Evolutionary conservation across 2,329 filamentous ascomycete genomes (phyloP).

Genomic region (Pezizomycotina sp.): DNA sequence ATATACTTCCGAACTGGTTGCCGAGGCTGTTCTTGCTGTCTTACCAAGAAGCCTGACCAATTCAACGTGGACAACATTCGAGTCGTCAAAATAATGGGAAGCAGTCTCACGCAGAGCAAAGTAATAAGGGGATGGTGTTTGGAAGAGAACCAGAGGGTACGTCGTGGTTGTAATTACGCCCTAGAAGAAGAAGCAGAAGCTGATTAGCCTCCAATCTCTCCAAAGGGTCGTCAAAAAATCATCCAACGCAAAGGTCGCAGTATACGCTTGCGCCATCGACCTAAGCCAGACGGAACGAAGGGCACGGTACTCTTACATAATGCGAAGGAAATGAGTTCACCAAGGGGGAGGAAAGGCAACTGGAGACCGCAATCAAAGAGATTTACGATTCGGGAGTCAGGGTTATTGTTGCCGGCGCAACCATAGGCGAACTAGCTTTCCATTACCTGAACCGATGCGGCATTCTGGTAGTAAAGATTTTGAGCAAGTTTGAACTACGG

Average conservation of each 20-base stretch:
- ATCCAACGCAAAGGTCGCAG: constrained; percentile 81
- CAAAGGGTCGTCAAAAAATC: constrained; percentile 62
- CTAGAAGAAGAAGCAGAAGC: no score
- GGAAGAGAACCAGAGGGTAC: constrained; percentile 77
- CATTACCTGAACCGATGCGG: constrained; percentile 97
- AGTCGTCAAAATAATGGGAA: constrained; percentile 99
- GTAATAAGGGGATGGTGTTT: constrained; percentile 99
- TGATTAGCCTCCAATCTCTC: background rate
- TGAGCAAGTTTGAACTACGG: constrained; percentile 95
- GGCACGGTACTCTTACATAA: constrained; percentile 93
- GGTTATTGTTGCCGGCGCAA: constrained; percentile 79
- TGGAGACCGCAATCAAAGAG: constrained; percentile 86
- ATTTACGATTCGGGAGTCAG: constrained; percentile 84
- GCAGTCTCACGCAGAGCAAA: constrained; percentile 78
- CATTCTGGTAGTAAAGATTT: constrained; percentile 88
- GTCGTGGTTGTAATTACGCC: constrained; percentile 17
- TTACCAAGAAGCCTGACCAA: constrained; percentile 81
- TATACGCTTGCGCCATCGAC: constrained; percentile 92
- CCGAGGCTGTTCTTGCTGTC: no score
- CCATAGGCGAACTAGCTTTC: constrained; percentile 86
- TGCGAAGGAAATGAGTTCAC: constrained; percentile 98
- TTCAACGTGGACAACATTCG: constrained; percentile 99
- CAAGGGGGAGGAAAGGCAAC: constrained; percentile 83
- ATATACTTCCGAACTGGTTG: no score
- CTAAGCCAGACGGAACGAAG: constrained; percentile 96